Percentiles rank a stretch among this genome's conserved stretches.
Evolutionary conservation across 1,139 yeast genomes (phyloP).

Genomic region (Eremothecium coryli): DNA sequence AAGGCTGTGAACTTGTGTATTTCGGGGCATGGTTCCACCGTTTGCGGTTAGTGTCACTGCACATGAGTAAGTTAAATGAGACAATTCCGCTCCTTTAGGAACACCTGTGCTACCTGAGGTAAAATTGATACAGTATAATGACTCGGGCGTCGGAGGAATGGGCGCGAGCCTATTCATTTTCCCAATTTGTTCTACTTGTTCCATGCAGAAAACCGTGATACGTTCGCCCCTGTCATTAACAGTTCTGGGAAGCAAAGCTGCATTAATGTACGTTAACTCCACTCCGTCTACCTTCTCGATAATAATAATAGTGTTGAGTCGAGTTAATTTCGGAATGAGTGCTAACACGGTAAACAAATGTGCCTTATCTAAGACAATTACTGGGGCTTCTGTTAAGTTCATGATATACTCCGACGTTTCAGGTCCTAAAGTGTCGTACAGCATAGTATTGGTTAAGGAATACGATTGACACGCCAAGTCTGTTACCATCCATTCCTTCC

Average conservation of each 20-base stretch:
- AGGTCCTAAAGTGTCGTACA: conserved; percentile 58
- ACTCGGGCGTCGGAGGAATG: conserved; percentile 44
- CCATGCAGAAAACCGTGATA: conserved; percentile 37
- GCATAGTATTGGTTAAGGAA: conserved; percentile 47
- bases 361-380: conserved; percentile 42
- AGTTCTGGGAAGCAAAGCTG: conserved; percentile 14
- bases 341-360: conserved; percentile 38
- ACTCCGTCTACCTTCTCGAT: conserved; percentile 43
- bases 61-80: conserved; percentile 46
- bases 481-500: conserved; percentile 52
- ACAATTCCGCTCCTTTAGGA: conserved; percentile 66
- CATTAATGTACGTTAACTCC: conserved; percentile 26
- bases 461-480: conserved; percentile 50
- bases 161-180: conserved; percentile 37
- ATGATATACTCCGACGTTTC: conserved; percentile 50
- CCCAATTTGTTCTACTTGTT: conserved; percentile 50
- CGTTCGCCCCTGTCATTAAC: conserved; percentile 18
- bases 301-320: conserved; percentile 40
- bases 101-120: conserved; percentile 73
- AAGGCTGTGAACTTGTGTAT: conserved; percentile 20
- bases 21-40: background rate
- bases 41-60: conserved; percentile 33
- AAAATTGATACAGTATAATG: conserved; percentile 58
- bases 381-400: conserved; percentile 47
- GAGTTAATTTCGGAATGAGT: conserved; percentile 32